A percentile compares a stretch with the other conserved stretches of the same genome.
phyloP scores from a whole-genome alignment of 2,329 filamentous ascomycete species.

The Nectriaceae sp. region DNA sequence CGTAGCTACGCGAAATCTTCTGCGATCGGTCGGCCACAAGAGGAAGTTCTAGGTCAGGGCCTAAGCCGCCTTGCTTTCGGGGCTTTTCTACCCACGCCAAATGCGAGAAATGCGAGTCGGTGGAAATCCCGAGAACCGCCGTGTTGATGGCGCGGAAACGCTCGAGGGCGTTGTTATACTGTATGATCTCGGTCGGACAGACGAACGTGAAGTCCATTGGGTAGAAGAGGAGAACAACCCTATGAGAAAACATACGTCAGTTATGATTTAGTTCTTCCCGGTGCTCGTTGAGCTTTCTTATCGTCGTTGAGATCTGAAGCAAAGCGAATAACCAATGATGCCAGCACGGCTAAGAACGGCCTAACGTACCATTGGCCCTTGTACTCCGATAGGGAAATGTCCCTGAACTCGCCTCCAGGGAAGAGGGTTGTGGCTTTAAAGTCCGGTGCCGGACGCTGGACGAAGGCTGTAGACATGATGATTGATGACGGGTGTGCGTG shows the following conservation, averaged over 20 bases:
- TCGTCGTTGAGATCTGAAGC: no score
- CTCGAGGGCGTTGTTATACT: constrained; percentile 62
- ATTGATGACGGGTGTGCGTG: constrained; percentile 1
- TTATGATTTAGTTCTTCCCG: background rate
- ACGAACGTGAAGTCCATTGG: constrained; percentile 71
- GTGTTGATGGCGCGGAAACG: constrained; percentile 62
- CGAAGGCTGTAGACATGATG: constrained; percentile 47
- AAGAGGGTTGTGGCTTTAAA: constrained; percentile 54
- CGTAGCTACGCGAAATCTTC: constrained; percentile 61
- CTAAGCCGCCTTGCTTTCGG: constrained; percentile 63
- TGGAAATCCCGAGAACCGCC: constrained; percentile 60
- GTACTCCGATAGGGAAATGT: constrained; percentile 47
- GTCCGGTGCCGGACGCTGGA: constrained; percentile 50
- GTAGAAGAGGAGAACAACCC: constrained; percentile 68
- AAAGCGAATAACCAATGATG: background rate
- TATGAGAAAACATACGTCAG: constrained; percentile 16
- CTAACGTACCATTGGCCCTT: constrained; percentile 46
- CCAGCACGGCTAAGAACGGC: background rate
- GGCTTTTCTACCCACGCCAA: constrained; percentile 60
- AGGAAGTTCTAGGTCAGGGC: constrained; percentile 59
- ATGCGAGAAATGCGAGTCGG: constrained; percentile 60
- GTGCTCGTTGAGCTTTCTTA: constrained; percentile 1
- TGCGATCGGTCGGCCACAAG: constrained; percentile 64
- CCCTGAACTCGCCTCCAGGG: constrained; percentile 49
- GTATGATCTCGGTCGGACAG: constrained; percentile 67